A percentile compares a stretch with the other conserved stretches of the same genome.
These are phyloP conservation scores for Monotropa hypopitys DNA, from an alignment of 179 eudicot genomes.

Conservation along the genomic window DNA sequence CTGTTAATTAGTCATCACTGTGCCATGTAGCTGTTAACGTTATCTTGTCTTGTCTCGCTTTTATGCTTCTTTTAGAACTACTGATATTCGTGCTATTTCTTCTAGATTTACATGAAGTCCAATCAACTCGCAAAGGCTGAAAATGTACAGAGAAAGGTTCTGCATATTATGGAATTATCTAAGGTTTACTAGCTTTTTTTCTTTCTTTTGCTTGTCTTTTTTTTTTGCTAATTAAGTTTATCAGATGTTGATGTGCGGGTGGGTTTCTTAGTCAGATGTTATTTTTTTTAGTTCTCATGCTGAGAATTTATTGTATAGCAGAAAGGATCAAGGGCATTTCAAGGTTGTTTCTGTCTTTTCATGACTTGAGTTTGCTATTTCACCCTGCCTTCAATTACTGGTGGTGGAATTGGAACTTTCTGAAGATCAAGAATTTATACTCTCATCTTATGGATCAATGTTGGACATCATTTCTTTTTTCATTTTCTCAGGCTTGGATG, in stretches of 20 bases:
- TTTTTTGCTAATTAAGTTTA: neutral
- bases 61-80: neutral
- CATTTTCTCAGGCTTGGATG: neutral
- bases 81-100: slow-evolving; percentile 14
- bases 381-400: neutral
- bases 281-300: neutral
- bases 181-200: slow-evolving; percentile 35
- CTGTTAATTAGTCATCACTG: neutral
- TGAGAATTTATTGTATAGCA: neutral
- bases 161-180: slow-evolving; percentile 72
- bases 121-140: slow-evolving; percentile 54
- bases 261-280: neutral
- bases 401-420: neutral
- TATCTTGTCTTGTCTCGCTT: neutral
- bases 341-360: neutral
- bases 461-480: neutral
- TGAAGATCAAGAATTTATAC: neutral
- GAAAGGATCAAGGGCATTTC: neutral
- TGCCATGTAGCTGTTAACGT: neutral
- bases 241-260: neutral
- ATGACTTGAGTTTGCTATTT: neutral
- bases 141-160: slow-evolving; percentile 56
- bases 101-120: slow-evolving; percentile 52
- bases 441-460: neutral
- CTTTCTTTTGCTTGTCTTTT: neutral